A percentile compares a stretch with the other conserved stretches of the same genome.
Conservation (phyloP, 345 rosid species). For the Eucalyptus fibrosa region DNA sequence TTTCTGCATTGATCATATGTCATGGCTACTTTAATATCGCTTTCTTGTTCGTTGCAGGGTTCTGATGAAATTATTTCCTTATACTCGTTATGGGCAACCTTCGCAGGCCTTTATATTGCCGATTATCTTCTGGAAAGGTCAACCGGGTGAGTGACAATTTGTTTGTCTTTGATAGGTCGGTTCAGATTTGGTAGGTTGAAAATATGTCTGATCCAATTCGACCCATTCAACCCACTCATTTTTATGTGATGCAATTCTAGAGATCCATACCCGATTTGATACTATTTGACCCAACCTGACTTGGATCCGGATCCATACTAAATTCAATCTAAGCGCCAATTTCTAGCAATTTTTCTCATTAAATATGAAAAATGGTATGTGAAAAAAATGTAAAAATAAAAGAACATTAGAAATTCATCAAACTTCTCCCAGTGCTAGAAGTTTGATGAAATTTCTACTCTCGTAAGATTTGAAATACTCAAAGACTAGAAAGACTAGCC, state of each 20-base stretch:
- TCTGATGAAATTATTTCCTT: constrained; percentile 89
- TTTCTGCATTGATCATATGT: neutral
- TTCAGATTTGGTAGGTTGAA: neutral
- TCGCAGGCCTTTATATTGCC: constrained; percentile 92
- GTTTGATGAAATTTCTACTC: neutral
- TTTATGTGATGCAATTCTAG: neutral
- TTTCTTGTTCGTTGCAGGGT: constrained; percentile 30
- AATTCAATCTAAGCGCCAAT: neutral
- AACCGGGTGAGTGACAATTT: constrained; percentile 54
- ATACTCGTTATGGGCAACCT: constrained; percentile 94
- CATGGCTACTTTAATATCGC: neutral
- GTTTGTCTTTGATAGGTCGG: neutral
- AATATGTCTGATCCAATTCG: neutral
- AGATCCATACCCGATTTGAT: accelerated
- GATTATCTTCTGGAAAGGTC: constrained; percentile 94
- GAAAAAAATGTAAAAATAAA: too few relatives aligned
- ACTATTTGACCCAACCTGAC: too few relatives aligned
- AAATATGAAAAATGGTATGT: neutral
- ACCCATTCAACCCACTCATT: neutral
- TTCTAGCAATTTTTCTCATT: neutral
- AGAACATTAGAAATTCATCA: neutral
- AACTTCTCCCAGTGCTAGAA: neutral
- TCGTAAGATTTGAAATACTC: too few relatives aligned
- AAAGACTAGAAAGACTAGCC: too few relatives aligned
- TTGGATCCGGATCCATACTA: accelerated